phyloP scores from a whole-genome alignment of 176 grass and related monocot species.

The Oryza brachyantha region DNA sequence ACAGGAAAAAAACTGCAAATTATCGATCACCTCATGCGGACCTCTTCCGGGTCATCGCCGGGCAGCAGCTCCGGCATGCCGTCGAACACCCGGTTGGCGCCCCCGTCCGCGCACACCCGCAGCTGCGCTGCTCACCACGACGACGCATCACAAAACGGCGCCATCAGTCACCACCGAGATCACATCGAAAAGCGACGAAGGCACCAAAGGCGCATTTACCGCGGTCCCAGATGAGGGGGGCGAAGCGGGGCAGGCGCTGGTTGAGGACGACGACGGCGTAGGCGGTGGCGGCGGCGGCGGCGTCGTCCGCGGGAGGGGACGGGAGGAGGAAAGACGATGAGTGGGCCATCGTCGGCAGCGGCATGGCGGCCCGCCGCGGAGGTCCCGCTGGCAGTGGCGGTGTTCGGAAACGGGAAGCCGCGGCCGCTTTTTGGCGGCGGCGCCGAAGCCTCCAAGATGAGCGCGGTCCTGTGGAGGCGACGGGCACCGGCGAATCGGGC shows the following conservation, averaged over 20 bases:
- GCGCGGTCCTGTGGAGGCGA: too few relatives aligned
- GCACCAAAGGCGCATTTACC: slow-evolving; percentile 29
- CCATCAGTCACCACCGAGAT: neutral
- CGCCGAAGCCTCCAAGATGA: too few relatives aligned
- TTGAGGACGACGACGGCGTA: slow-evolving; percentile 88
- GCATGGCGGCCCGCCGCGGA: slow-evolving; percentile 14
- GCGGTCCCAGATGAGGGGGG: slow-evolving; percentile 68
- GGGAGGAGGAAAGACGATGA: slow-evolving; percentile 66
- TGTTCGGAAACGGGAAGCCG: too few relatives aligned
- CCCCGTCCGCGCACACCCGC: slow-evolving; percentile 85
- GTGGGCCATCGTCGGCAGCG: slow-evolving; percentile 51
- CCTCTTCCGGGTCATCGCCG: slow-evolving; percentile 44
- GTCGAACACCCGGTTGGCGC: slow-evolving; percentile 78
- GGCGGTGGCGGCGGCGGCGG: neutral
- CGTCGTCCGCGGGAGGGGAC: neutral
- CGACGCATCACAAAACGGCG: neutral
- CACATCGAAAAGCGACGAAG: neutral
- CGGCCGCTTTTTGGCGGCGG: too few relatives aligned
- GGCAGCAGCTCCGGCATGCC: slow-evolving; percentile 72
- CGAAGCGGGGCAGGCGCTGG: slow-evolving; percentile 82
- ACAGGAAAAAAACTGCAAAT: neutral
- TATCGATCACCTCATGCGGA: slow-evolving; percentile 47
- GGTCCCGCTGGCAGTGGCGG: too few relatives aligned
- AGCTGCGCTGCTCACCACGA: slow-evolving; percentile 45
- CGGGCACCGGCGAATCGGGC: too few relatives aligned